Conservation (phyloP, 2,329 filamentous ascomycete genomes). For the Elsinoe arachidis region DNA sequence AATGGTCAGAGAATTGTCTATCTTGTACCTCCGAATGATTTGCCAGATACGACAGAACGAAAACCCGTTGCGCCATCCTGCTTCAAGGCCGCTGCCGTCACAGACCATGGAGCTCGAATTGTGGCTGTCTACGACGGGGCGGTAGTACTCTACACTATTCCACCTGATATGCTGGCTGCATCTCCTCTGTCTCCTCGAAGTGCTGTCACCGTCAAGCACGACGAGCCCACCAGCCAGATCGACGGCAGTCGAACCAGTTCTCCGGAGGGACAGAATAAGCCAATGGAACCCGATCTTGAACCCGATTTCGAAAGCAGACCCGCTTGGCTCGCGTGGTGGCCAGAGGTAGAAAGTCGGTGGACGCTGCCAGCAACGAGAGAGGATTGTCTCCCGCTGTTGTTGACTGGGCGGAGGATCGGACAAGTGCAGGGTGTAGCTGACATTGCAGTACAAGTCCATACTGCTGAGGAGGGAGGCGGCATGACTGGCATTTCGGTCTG, state of each 20-base stretch:
- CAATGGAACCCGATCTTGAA: no score
- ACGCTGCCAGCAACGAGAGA: conserved; percentile 30
- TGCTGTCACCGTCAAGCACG: no score
- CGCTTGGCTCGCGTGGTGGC: conserved; percentile 10
- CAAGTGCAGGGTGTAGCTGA: neutral
- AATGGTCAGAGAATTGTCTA: conserved; percentile 52
- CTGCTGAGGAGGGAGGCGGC: conserved; percentile 35
- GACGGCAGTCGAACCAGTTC: no score
- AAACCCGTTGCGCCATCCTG: conserved; percentile 34
- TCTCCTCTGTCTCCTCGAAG: neutral
- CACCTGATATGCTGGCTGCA: conserved; percentile 46
- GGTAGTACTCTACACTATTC: conserved; percentile 54
- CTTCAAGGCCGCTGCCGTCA: conserved; percentile 50
- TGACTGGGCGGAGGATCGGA: neutral
- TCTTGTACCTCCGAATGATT: conserved; percentile 36
- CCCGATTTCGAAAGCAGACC: conserved; percentile 15
- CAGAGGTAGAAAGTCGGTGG: conserved; percentile 27
- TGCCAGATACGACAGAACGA: neutral
- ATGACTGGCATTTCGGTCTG: conserved; percentile 46
- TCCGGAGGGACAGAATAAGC: no score
- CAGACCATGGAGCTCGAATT: conserved; percentile 49
- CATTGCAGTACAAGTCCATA: neutral
- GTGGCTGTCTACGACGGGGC: conserved; percentile 47
- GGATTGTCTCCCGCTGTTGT: neutral
- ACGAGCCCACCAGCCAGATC: no score